phyloP scores from a whole-genome alignment of 2,329 filamentous ascomycete genomes.

The Exserohilum rostratum region DNA sequence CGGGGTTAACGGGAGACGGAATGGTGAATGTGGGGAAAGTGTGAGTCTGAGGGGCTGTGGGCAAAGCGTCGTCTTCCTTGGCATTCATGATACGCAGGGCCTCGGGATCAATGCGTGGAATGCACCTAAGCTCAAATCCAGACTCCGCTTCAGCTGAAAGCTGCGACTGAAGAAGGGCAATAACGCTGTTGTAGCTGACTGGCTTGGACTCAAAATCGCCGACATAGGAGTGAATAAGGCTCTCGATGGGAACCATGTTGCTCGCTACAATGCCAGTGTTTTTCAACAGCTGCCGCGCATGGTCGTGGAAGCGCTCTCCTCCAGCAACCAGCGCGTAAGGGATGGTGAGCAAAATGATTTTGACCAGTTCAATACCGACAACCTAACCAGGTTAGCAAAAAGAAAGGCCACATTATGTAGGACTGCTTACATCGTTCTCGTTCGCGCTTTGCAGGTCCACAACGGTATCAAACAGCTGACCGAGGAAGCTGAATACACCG shows the following conservation, averaged over 20 bases:
- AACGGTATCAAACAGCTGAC: constrained; percentile 90
- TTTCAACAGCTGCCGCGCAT: constrained; percentile 79
- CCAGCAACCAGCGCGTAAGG: constrained; percentile 73
- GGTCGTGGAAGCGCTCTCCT: constrained; percentile 59
- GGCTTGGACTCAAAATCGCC: constrained; percentile 67
- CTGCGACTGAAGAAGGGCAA: constrained; percentile 84
- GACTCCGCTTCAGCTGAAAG: constrained; percentile 76
- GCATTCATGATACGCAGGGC: constrained; percentile 64
- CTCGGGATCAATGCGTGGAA: constrained; percentile 60
- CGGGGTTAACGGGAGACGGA: constrained; percentile 76
- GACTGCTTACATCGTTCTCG: constrained; percentile 80
- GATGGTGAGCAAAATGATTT: constrained; percentile 93
- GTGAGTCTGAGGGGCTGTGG: constrained; percentile 66
- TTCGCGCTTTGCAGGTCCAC: constrained; percentile 91
- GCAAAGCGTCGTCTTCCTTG: constrained; percentile 55
- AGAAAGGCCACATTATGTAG: neutral
- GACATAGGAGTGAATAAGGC: constrained; percentile 83
- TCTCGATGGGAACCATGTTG: constrained; percentile 82
- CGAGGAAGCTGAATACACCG: constrained; percentile 81
- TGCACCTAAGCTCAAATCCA: constrained; percentile 74
- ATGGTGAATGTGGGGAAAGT: constrained; percentile 76
- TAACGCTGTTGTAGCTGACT: constrained; percentile 70
- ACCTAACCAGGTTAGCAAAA: constrained; percentile 49
- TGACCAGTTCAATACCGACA: constrained; percentile 82
- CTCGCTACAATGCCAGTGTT: constrained; percentile 95